Evolutionary conservation across 2,329 filamentous ascomycete genomes (phyloP).

Genomic region (Epichloe sibirici): DNA sequence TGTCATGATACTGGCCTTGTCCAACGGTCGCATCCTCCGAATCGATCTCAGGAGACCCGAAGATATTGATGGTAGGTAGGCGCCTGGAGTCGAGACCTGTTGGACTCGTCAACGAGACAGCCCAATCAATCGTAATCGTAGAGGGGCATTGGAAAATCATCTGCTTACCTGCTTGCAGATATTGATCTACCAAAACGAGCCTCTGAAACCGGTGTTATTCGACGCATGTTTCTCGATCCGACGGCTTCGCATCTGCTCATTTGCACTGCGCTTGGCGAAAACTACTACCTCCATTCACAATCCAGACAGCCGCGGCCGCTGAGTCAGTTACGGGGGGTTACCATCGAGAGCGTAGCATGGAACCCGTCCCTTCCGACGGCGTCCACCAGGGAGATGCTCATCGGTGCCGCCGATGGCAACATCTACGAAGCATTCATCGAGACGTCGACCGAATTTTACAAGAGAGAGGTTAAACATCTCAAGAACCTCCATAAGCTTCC

Average conservation of each 20-base stretch:
- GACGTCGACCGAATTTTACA: slow-evolving; percentile 86
- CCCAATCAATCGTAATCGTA: background rate
- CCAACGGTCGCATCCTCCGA: slow-evolving; percentile 80
- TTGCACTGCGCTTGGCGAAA: slow-evolving; percentile 83
- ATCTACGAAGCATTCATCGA: slow-evolving; percentile 95
- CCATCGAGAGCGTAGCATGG: slow-evolving; percentile 87
- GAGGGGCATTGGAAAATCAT: background rate
- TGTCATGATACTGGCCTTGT: slow-evolving; percentile 82
- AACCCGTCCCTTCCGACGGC: slow-evolving; percentile 86
- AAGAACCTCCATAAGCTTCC: slow-evolving; percentile 72
- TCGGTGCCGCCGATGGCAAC: slow-evolving; percentile 87
- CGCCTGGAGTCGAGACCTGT: background rate
- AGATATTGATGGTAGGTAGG: slow-evolving; percentile 83
- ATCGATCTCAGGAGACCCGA: slow-evolving; percentile 90
- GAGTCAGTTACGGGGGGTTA: slow-evolving; percentile 69
- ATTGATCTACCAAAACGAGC: slow-evolving; percentile 93
- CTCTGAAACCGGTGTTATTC: slow-evolving; percentile 82
- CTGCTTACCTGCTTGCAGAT: slow-evolving; percentile 39
- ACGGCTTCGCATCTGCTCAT: slow-evolving; percentile 91
- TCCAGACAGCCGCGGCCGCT: slow-evolving; percentile 77
- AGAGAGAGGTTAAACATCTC: slow-evolving; percentile 85
- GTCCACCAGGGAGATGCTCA: slow-evolving; percentile 84
- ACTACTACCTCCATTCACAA: slow-evolving; percentile 95
- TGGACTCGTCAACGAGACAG: background rate
- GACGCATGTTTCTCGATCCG: slow-evolving; percentile 93